Percentiles rank a stretch among this genome's conserved stretches.
phyloP scores from a whole-genome alignment of 805 yeast genomes.

The Candida schatavii region DNA sequence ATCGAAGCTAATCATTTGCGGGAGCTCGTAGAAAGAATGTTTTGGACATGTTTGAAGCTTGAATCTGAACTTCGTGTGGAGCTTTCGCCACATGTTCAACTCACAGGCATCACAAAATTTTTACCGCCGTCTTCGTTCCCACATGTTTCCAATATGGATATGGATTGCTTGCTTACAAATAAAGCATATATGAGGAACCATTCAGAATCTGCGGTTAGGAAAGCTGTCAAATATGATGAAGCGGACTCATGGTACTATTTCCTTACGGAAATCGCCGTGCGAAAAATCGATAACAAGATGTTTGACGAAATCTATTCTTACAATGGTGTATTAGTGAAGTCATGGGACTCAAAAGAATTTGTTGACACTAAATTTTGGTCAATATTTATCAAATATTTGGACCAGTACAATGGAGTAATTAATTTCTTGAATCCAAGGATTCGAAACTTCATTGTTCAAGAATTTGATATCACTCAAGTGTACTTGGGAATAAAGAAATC shows the following conservation, averaged over 20 bases:
- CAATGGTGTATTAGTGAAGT: conserved; percentile 7
- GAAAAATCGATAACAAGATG: conserved; percentile 37
- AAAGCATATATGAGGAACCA: conserved; percentile 14
- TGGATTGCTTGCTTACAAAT: conserved; percentile 3
- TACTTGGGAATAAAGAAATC: conserved; percentile 24
- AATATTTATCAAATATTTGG: conserved; percentile 27
- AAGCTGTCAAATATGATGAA: conserved; percentile 25
- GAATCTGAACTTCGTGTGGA: conserved; percentile 36
- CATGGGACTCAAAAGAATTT: conserved; percentile 27
- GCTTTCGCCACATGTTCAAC: conserved; percentile 30
- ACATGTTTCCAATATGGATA: conserved; percentile 21
- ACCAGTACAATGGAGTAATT: conserved; percentile 37
- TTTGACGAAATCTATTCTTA: conserved; percentile 29
- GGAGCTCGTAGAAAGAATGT: conserved; percentile 26
- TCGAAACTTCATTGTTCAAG: conserved; percentile 30
- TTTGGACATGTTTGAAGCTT: conserved; percentile 36
- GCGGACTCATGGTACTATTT: conserved; percentile 37
- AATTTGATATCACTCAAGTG: conserved; percentile 28
- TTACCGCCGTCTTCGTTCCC: conserved; percentile 33
- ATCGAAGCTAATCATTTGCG: conserved; percentile 7
- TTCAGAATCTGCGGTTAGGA: conserved; percentile 20
- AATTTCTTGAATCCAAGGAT: conserved; percentile 34
- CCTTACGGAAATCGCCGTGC: conserved; percentile 37
- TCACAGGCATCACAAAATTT: conserved; percentile 29
- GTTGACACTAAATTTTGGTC: conserved; percentile 21